Base-by-base conservation (phyloP, 441 rosid species). In the Eutrema salsugineum region DNA sequence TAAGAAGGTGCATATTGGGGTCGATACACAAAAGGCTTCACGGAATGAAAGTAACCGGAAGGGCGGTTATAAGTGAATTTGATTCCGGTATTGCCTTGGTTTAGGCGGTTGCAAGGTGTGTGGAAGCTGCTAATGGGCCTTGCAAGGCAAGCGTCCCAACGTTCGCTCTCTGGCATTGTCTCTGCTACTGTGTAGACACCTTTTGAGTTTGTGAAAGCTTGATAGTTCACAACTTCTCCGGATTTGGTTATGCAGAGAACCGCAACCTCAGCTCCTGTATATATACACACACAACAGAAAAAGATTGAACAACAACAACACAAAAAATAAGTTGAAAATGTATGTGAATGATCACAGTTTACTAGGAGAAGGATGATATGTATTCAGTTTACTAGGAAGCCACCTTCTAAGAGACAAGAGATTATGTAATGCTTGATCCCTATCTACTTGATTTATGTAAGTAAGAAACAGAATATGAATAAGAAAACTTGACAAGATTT, bases 101-200 rank as follows among this genome's bases (percentile, higher is more conserved):
- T 82, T 8, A 83, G 80, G 51, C 68, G 91, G 76, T 79, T 83
- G 86, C 98, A 94, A 38, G 81, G 84, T 4, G 88, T 91, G 63
- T 92, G 86, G 83, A 87, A 94, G 63, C 98, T 91, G 77, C 94
- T 87, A 35, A 90, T 92, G 1, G 98, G 94, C 44, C 98, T 83
- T 0, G 96, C 89, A 24, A 92, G 82, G 73, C 99, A 94, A 11
- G 97, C 96, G 40, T 90, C 96, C 99, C 99, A 92, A 11, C 94
- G 89, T 57, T 94, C 91, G 15, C 96, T 92, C 82, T 90, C 91
- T 0, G 99, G 94, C 99, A 94, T 94, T 56, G 99, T 94, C 83
- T 94, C 99, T 0, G 96, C 97, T 6, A 94, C 97, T 0, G 85
- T 83, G 80, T 94, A 94, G 19, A 87, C 63, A 35, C 97, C 97